phyloP scores from a whole-genome alignment of 495 filamentous ascomycete species.

The Neurospora tetraspora region DNA sequence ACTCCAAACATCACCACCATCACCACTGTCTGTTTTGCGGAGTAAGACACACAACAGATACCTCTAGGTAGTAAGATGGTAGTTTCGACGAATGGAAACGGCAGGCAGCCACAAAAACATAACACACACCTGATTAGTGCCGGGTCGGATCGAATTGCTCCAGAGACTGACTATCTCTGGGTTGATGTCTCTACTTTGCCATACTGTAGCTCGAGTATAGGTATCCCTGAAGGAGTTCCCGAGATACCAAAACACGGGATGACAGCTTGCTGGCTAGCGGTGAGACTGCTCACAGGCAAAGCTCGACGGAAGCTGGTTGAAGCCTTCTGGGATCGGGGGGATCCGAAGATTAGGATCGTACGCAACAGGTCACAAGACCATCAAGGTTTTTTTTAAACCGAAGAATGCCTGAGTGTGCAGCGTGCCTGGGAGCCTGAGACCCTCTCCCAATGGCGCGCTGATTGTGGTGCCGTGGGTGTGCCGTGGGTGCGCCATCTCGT shows the following conservation, averaged over 20 bases:
- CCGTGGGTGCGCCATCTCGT: background rate
- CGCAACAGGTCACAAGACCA: slow-evolving; percentile 12
- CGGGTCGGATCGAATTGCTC: background rate
- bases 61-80: background rate
- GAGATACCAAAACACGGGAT: background rate
- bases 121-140: background rate
- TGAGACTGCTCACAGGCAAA: slow-evolving; percentile 1
- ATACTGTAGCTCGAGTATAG: background rate
- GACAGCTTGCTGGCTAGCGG: slow-evolving; percentile 2
- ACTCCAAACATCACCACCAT: background rate
- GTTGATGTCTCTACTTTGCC: background rate
- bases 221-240: background rate
- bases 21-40: background rate
- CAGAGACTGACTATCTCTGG: background rate
- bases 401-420: background rate
- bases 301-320: background rate
- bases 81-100: background rate
- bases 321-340: slow-evolving; percentile 1
- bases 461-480: slow-evolving; percentile 3
- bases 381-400: slow-evolving; percentile 5
- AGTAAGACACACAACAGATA: background rate
- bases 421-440: slow-evolving; percentile 1
- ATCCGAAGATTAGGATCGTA: slow-evolving; percentile 8
- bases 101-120: background rate
- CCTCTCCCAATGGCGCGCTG: background rate